Evolutionary conservation across 2,329 filamentous ascomycete species (phyloP), one percentile per base, ranked within the genome.

Genomic region (Exophiala mesophila): DNA sequence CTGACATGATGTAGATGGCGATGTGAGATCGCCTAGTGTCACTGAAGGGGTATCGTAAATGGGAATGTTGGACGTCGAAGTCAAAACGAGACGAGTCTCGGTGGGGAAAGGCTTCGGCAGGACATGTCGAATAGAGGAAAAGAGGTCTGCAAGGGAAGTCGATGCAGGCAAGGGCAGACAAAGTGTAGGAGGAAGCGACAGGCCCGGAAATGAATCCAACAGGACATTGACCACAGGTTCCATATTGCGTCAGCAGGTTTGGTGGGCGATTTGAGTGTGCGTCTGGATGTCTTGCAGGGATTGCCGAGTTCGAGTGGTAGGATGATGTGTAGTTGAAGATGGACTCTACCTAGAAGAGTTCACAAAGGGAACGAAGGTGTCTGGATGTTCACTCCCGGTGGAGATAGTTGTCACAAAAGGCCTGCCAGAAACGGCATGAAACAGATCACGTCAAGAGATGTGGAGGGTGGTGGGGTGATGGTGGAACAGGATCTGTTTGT

Each of bases 161-260:
- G 79, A 72, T 18, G 77, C 68, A 6, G 78, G 70, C 16, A 94
- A 68, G 1, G 86, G 81, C n/a, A 96, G 72, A 3, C 84, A 80
- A 23, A 94, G 72, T 1, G 88, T 94, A n/a, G 84, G 70, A 2
- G 90, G 88, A 5, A 95, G 76, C 34, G 83, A 82, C 13, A 94
- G 76, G 50, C 90, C 90, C 5, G 83, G 75, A 59, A 97, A 90
- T 49, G 83, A 87, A 55, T 87, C 83, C 48, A 98, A 72, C 45
- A 97, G 78, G 50, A 97, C 73, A 66, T 94, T 95, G 60, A 94
- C 69, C 15, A 43, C 30, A 30, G 38, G 35, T 21, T 44, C 42
- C 43, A 45, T 52, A 30, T 29, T 48, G 38, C 19, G 17, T 13
- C 29, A 31, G 29, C 29, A 12, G 29, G n/a, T 16, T 28, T 28